Percentiles rank a stretch among this genome's conserved stretches.
Conservation (phyloP, 2,329 filamentous ascomycete genomes). For the Ramularia endophylla region DNA sequence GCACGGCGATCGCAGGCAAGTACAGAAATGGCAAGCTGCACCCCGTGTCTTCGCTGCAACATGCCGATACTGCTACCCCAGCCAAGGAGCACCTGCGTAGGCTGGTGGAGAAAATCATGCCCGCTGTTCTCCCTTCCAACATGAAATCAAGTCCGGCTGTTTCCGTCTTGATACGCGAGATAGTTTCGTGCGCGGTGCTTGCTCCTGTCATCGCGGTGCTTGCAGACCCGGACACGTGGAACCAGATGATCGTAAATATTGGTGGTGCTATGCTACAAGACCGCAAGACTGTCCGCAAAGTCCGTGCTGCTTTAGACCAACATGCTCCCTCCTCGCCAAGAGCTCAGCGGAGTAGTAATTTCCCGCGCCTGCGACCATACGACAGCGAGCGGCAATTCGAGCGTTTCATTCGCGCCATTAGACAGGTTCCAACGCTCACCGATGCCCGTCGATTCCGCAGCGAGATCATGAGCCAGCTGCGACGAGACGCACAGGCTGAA, state of each 20-base stretch:
- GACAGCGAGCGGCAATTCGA: constrained; percentile 93
- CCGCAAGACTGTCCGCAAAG: constrained; percentile 85
- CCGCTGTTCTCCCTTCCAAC: constrained; percentile 64
- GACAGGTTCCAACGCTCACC: constrained; percentile 83
- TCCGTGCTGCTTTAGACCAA: constrained; percentile 86
- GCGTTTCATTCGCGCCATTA: constrained; percentile 82
- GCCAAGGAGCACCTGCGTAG: constrained; percentile 86
- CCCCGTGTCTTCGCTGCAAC: constrained; percentile 73
- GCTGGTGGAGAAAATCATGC: constrained; percentile 65
- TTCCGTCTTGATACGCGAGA: constrained; percentile 73
- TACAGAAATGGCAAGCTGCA: constrained; percentile 87
- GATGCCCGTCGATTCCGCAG: constrained; percentile 89
- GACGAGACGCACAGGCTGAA: constrained; percentile 72
- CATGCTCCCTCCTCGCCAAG: constrained; percentile 72
- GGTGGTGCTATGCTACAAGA: constrained; percentile 74
- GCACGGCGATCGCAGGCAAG: constrained; percentile 90
- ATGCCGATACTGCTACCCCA: constrained; percentile 74
- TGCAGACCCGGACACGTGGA: constrained; percentile 94
- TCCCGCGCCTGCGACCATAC: constrained; percentile 71
- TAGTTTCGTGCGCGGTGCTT: constrained; percentile 88
- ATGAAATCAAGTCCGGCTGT: constrained; percentile 77
- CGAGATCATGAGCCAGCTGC: constrained; percentile 86
- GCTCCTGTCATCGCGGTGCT: constrained; percentile 73
- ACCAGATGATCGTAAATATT: constrained; percentile 88
- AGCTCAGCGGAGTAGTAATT: constrained; percentile 43